phyloP scores from a whole-genome alignment of 768 basidiomycete genomes.

The Boletus subcaerulescens region DNA sequence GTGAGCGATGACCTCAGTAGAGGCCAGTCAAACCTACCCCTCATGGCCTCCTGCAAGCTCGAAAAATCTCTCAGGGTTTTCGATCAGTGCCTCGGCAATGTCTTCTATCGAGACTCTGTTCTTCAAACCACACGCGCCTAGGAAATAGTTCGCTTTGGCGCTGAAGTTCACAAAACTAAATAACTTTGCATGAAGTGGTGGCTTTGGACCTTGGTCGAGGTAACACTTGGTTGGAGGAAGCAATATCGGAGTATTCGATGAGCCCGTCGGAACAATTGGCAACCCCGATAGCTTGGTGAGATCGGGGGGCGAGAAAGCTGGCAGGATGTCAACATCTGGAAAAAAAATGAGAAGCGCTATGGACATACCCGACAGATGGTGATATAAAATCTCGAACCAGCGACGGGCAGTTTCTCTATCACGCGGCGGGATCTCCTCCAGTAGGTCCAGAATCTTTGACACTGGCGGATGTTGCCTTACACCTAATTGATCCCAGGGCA shows the following conservation, averaged over 20 bases:
- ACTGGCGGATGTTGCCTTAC: conserved; percentile 64
- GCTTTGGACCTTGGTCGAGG: conserved; percentile 45
- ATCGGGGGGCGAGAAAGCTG: conserved; percentile 53
- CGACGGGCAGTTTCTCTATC: conserved; percentile 47
- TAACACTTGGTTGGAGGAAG: conserved; percentile 63
- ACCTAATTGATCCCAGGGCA: conserved; percentile 56
- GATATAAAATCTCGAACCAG: conserved; percentile 64
- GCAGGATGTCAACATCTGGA: not conserved
- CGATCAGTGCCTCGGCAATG: conserved; percentile 60
- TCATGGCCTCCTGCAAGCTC: conserved; percentile 59
- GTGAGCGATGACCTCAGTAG: not conserved
- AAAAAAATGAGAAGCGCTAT: not conserved
- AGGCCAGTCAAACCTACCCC: conserved; percentile 42
- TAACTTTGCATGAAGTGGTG: conserved; percentile 64
- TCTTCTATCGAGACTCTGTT: conserved; percentile 80
- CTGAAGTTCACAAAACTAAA: conserved; percentile 89
- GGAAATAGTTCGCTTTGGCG: conserved; percentile 68
- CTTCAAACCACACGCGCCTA: conserved; percentile 78
- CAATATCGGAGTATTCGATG: conserved; percentile 31
- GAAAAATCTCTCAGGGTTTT: conserved; percentile 65
- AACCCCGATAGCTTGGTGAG: conserved; percentile 51
- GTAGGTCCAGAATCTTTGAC: conserved; percentile 48
- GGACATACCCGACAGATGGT: conserved; percentile 50
- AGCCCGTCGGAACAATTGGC: conserved; percentile 60
- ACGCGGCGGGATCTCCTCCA: conserved; percentile 53